These are phyloP conservation scores for Plasmodium sp. DNA, from an alignment of 169 alveolate species.

Conservation along the genomic window DNA sequence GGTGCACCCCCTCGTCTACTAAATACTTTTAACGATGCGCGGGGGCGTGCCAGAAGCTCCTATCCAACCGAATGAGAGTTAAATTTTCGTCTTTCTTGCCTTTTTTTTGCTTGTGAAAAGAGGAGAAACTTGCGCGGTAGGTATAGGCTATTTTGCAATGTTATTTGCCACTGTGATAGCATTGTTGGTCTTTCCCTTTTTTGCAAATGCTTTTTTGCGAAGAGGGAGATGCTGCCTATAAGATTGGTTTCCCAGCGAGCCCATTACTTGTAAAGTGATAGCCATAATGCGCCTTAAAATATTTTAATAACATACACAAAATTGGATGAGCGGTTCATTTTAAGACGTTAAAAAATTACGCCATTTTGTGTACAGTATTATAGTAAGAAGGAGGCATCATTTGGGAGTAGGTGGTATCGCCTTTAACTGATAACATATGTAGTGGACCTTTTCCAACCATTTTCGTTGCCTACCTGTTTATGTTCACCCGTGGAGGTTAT, in stretches of 20 bases:
- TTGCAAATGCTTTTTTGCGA: not conserved
- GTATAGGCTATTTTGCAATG: not conserved
- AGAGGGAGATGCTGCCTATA: not conserved
- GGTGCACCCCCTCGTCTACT: not conserved
- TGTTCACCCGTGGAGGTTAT: not conserved
- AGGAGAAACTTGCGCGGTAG: not conserved
- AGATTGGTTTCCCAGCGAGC: not conserved
- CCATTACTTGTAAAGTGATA: not conserved
- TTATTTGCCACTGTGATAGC: not conserved
- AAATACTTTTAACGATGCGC: not conserved
- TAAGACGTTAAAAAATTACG: not conserved
- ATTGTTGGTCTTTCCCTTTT: not conserved
- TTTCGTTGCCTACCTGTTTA: not conserved
- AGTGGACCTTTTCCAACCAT: not conserved
- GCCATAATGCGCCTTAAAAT: not conserved
- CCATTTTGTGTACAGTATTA: not conserved
- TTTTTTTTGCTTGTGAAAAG: not conserved
- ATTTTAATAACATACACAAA: not conserved
- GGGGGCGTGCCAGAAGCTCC: not conserved
- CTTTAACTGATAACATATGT: not conserved
- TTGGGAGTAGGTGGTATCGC: not conserved
- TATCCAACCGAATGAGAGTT: not conserved
- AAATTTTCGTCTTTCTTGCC: not conserved
- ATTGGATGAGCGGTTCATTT: not conserved
- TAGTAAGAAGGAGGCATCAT: not conserved